Conservation (phyloP, 176 grass and related monocot species). For the Echinochloa phyllopogon region DNA sequence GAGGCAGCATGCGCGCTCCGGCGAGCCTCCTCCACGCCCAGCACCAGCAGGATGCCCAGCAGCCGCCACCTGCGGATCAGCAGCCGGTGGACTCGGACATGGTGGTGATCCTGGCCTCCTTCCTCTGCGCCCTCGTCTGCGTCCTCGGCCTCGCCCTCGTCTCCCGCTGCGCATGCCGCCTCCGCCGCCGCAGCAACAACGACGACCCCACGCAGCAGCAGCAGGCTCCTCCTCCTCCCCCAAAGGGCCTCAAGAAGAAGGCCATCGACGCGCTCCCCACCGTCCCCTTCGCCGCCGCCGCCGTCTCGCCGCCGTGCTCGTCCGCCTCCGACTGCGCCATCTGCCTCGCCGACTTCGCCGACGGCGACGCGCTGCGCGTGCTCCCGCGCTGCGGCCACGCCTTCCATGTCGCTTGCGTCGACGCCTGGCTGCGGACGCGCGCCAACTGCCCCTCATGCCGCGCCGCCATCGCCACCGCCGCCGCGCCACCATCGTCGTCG, state of each 20-base stretch:
- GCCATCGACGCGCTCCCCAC: conserved; percentile 53
- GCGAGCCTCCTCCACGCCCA: conserved; percentile 28
- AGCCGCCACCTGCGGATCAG: not conserved
- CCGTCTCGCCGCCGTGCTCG: not conserved
- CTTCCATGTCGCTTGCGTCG: conserved; percentile 82
- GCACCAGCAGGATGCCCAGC: not conserved
- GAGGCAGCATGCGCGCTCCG: conserved; percentile 34
- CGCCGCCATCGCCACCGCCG: not conserved
- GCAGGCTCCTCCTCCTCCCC: not conserved
- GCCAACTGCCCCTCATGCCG: conserved; percentile 62
- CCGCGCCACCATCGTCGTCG: not conserved
- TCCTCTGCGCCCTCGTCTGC: conserved; percentile 56
- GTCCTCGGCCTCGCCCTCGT: conserved; percentile 58
- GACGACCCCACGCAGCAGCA: not conserved
- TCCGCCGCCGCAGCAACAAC: not conserved
- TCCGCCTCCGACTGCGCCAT: conserved; percentile 41
- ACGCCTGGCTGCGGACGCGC: conserved; percentile 61
- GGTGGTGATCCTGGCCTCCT: conserved; percentile 53
- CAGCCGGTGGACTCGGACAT: conserved; percentile 51
- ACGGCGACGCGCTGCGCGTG: conserved; percentile 47
- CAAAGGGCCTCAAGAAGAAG: conserved; percentile 60
- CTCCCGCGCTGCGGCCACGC: conserved; percentile 73
- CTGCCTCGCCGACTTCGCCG: conserved; percentile 53
- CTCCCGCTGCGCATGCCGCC: conserved; percentile 48
- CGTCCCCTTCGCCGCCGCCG: conserved; percentile 39